Base-by-base conservation (phyloP, 805 yeast genomes). In the Metschnikowia gruessii region DNA sequence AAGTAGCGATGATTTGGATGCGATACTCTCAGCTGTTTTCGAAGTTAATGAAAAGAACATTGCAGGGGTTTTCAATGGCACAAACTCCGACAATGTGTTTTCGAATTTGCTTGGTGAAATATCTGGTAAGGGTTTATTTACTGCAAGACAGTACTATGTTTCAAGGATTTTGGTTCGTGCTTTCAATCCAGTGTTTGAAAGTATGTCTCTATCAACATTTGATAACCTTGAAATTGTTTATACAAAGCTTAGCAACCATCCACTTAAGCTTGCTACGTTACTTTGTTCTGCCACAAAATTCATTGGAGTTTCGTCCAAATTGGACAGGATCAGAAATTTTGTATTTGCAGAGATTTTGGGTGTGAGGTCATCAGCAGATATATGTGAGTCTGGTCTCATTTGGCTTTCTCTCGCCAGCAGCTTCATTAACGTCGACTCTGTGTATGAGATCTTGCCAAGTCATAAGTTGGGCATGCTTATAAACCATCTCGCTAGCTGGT, bases 271-370 rank as follows among this genome's bases (percentile, higher is more conserved):
- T 5, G 63, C 71, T 1, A 54, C 59, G 1, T 39, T 68, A 17
- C 52, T 67, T 11, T 47, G 59, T 13, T 62, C 79, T 10, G 56
- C 76, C 7, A 50, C 68, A 4, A 63, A 65, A 8, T 73, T 72
- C 24, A 60, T 75, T 29, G 56, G 72, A 1, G 43, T 64, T 0
- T 59, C 73, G 9, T 48, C 64, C 0, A 64, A 68, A 31, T 69
- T 79, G 29, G 82, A 76, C 15, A 72, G 82, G 48, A 53, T 79
- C 9, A 74, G 90, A 52, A 85, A 82, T 52, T 71, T 73, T 45
- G 66, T 79, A n/a, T 81, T 82, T 12, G 80, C 91, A 1, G 89
- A 83, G 54, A 59, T 85, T 17, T 66, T 85, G 38, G 87, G 89
- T 1, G 64, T 77, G 2, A 72, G 70, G 42, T 55, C 73, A 2